Evolutionary conservation across 164 flowering plant genomes (phyloP).

Genomic region (Santalum album): DNA sequence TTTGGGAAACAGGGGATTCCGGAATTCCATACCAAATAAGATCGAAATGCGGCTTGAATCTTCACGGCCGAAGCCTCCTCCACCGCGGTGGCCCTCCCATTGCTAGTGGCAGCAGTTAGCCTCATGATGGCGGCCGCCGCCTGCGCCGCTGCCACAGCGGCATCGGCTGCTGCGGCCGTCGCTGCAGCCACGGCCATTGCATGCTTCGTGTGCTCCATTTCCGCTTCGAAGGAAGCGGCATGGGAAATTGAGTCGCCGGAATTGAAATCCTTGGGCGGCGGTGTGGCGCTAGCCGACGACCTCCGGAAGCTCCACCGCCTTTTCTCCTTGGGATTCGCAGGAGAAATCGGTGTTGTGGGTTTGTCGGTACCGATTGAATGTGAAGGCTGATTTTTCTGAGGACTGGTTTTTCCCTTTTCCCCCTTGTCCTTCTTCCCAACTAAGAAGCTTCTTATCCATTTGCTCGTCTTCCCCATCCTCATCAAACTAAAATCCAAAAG

Average conservation of each 20-base stretch:
- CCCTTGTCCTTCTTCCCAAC: slow-evolving; percentile 56
- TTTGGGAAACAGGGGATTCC: neutral
- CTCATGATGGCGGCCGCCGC: neutral
- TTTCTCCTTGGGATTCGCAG: slow-evolving; percentile 71
- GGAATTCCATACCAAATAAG: slow-evolving; percentile 46
- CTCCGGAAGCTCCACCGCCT: neutral
- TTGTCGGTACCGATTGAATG: slow-evolving; percentile 19
- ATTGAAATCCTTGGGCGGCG: neutral
- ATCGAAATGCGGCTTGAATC: slow-evolving; percentile 66
- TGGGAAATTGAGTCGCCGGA: too few species aligned
- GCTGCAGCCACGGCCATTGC: slow-evolving; percentile 3
- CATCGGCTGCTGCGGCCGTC: slow-evolving; percentile 2
- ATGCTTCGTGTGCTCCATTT: neutral
- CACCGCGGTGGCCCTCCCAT: slow-evolving; percentile 21
- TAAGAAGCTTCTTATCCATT: slow-evolving; percentile 48
- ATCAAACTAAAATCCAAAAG: slow-evolving; percentile 4
- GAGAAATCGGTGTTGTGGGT: slow-evolving; percentile 39
- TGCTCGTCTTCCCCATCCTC: slow-evolving; percentile 54
- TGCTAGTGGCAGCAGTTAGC: slow-evolving; percentile 23
- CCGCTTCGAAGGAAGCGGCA: neutral
- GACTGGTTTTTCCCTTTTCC: slow-evolving; percentile 10
- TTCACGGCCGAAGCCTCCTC: slow-evolving; percentile 64
- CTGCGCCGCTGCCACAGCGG: slow-evolving; percentile 2
- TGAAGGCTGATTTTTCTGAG: slow-evolving; percentile 11
- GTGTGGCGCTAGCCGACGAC: neutral